Evolutionary conservation across 768 basidiomycete genomes (phyloP).

Genomic region (Boletus reticuloceps): DNA sequence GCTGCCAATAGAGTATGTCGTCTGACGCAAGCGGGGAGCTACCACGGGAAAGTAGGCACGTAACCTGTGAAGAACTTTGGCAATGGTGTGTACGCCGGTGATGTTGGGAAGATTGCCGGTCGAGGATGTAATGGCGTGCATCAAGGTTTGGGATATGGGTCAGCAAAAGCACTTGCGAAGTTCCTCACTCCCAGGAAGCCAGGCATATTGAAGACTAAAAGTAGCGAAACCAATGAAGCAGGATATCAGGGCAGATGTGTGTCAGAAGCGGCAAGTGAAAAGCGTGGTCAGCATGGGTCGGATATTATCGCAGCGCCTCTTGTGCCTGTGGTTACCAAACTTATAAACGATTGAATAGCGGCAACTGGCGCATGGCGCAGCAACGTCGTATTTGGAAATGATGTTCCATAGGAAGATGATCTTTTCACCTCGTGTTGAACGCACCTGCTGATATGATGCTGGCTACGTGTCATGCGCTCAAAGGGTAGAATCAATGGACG

Average conservation of each 20-base stretch:
- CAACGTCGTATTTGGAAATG: constrained; percentile 22
- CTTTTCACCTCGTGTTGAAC: constrained; percentile 31
- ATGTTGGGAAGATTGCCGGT: constrained; percentile 11
- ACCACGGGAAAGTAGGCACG: constrained; percentile 18
- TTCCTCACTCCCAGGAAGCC: constrained; percentile 10
- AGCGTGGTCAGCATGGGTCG: constrained; percentile 26
- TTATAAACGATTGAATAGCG: constrained; percentile 29
- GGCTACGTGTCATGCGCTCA: constrained; percentile 27
- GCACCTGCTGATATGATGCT: constrained; percentile 30
- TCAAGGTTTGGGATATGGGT: constrained; percentile 13
- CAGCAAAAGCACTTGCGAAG: neutral
- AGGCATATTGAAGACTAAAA: constrained; percentile 15
- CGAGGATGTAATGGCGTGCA: constrained; percentile 4
- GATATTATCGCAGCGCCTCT: constrained; percentile 30
- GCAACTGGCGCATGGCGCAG: constrained; percentile 22
- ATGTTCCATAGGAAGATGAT: constrained; percentile 20
- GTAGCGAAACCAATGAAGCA: constrained; percentile 23
- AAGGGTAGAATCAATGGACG: constrained; percentile 20
- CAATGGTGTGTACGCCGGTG: constrained; percentile 1
- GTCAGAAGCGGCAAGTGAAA: constrained; percentile 19
- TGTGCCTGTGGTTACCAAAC: constrained; percentile 26
- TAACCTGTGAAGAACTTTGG: constrained; percentile 16
- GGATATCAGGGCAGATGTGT: constrained; percentile 10
- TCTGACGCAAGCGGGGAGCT: constrained; percentile 1
- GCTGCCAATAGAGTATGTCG: neutral